These are phyloP conservation scores for Borealophlyctis nickersoniae DNA, from an alignment of 192 early-diverging fungal genomes.

Conservation along the genomic window DNA sequence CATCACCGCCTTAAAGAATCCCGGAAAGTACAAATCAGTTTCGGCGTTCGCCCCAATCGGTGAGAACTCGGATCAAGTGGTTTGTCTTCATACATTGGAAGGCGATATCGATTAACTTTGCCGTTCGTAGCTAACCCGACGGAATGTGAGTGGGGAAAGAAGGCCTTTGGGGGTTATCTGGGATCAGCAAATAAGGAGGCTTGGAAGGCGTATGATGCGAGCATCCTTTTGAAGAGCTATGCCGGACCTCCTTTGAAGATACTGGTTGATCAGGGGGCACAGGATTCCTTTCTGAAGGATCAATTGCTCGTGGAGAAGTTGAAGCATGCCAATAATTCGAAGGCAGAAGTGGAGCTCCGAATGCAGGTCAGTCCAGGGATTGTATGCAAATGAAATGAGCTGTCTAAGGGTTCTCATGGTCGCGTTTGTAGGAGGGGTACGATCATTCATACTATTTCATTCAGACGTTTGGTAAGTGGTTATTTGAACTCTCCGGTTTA, in stretches of 20 bases:
- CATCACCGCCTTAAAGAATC: slow-evolving; percentile 69
- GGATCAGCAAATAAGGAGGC: slow-evolving; percentile 48
- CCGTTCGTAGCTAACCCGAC: slow-evolving; percentile 51
- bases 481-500: no score
- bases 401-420: slow-evolving; percentile 10
- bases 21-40: slow-evolving; percentile 63
- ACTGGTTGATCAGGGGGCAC: slow-evolving; percentile 65
- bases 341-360: slow-evolving; percentile 24
- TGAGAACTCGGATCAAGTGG: neutral
- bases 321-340: slow-evolving; percentile 41
- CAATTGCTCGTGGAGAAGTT: slow-evolving; percentile 66
- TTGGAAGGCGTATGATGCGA: slow-evolving; percentile 75
- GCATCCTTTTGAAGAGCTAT: slow-evolving; percentile 60
- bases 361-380: slow-evolving; percentile 2
- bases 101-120: neutral
- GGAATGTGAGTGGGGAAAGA: slow-evolving; percentile 72
- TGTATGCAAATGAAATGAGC: slow-evolving; percentile 12
- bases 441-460: slow-evolving; percentile 90
- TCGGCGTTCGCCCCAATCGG: slow-evolving; percentile 84
- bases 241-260: slow-evolving; percentile 33
- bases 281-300: slow-evolving; percentile 63
- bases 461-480: slow-evolving; percentile 53
- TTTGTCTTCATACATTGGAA: neutral
- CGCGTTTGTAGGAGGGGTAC: slow-evolving; percentile 70
- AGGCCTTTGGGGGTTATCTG: slow-evolving; percentile 76